Conservation (phyloP, 140 eudicot genomes). For the Senecio squalidus region DNA sequence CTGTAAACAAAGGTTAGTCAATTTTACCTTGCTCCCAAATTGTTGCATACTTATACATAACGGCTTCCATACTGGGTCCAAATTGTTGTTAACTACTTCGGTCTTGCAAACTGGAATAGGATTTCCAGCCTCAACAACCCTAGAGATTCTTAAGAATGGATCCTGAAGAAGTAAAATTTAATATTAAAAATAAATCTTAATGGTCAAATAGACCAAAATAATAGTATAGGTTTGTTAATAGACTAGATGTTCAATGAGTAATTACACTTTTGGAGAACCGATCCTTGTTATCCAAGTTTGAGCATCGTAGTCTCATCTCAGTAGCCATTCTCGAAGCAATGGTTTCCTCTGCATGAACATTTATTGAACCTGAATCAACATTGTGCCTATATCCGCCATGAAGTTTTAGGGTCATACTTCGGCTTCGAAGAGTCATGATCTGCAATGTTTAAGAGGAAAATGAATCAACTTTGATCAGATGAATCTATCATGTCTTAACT, state of each 20-base stretch:
- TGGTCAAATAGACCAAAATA: constrained; percentile 6
- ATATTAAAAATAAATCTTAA: background rate
- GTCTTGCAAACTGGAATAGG: constrained; percentile 84
- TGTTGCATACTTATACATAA: constrained; percentile 69
- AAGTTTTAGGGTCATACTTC: constrained; percentile 63
- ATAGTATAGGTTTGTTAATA: background rate
- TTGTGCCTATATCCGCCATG: constrained; percentile 41
- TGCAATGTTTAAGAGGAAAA: constrained; percentile 17
- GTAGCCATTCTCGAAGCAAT: constrained; percentile 64
- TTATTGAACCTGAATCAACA: constrained; percentile 49
- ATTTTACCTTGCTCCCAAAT: constrained; percentile 66
- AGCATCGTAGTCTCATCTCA: constrained; percentile 65
- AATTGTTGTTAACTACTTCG: constrained; percentile 78
- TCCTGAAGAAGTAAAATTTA: constrained; percentile 43
- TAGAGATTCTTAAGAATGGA: constrained; percentile 87
- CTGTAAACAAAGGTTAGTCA: background rate
- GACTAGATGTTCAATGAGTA: constrained; percentile 1
- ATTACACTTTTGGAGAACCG: constrained; percentile 86
- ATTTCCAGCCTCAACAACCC: constrained; percentile 62
- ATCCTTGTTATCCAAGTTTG: constrained; percentile 74
- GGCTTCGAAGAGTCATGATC: constrained; percentile 65
- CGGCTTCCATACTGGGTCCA: constrained; percentile 84
- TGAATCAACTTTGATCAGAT: background rate
- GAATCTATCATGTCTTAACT: background rate
- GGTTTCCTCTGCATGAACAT: constrained; percentile 86